phyloP scores from a whole-genome alignment of 2,329 filamentous ascomycete genomes.

The Pseudopyricularia cyperi region DNA sequence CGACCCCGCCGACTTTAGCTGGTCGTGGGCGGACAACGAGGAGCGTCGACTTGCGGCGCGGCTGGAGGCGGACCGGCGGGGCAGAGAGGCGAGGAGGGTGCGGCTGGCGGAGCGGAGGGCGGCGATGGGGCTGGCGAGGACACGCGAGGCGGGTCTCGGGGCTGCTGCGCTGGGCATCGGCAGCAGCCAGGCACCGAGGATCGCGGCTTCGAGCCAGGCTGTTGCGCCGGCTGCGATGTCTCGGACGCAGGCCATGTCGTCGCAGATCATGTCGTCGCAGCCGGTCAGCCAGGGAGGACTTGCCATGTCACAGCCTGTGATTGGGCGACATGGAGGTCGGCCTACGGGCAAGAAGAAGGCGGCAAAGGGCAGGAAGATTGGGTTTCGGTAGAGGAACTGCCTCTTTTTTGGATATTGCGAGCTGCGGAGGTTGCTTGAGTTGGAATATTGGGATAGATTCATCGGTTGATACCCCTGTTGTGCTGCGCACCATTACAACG shows the following conservation, averaged over 20 bases:
- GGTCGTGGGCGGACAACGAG: background rate
- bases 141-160: background rate
- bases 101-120: background rate
- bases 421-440: background rate
- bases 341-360: background rate
- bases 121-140: background rate
- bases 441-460: too few relatives aligned
- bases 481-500: too few relatives aligned
- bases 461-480: too few relatives aligned
- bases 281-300: background rate
- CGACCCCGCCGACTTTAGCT: background rate
- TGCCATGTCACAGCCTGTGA: constrained; percentile 1
- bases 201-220: background rate
- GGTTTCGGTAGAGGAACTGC: background rate
- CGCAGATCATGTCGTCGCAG: background rate
- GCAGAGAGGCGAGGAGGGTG: background rate
- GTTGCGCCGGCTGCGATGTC: background rate
- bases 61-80: background rate
- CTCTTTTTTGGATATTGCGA: background rate
- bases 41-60: background rate
- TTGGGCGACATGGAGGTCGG: background rate
- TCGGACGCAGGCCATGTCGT: background rate
- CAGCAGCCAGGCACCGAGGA: background rate
- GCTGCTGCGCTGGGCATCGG: background rate
- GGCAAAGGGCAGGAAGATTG: background rate